Conservation (phyloP, 225 moss, liverwort and hornwort genomes). For the Pseudisothecium myosuroides region DNA sequence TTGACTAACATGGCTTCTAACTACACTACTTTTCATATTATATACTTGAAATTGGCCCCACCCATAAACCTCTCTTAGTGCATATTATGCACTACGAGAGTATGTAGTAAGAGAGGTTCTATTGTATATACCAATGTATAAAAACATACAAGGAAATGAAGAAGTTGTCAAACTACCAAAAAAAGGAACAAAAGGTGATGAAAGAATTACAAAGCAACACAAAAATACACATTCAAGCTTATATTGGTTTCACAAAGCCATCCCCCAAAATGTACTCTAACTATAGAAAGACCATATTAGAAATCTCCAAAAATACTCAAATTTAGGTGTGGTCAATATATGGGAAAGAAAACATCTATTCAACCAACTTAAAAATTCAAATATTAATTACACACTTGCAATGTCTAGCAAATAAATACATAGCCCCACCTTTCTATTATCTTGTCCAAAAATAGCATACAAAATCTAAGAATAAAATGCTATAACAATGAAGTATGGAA, state of each 20-base stretch:
- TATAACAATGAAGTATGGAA: no score
- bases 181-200: background rate
- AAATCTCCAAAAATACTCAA: background rate
- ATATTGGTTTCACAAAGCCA: background rate
- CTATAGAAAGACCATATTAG: background rate
- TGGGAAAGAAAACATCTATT: background rate
- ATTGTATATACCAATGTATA: no score
- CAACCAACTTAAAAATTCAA: background rate
- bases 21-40: no score
- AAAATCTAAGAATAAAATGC: no score
- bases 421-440: background rate
- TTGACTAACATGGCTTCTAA: no score
- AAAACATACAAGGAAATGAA: background rate
- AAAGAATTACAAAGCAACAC: background rate
- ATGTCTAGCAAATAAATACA: background rate
- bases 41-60: no score
- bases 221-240: background rate
- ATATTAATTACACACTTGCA: background rate
- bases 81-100: no score
- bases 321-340: accelerated
- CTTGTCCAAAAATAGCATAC: no score
- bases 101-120: no score
- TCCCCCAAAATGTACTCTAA: background rate
- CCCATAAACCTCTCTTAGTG: no score
- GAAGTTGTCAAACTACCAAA: background rate